Base-by-base conservation (phyloP, 805 yeast species). In the Candida ascalaphidarum region DNA sequence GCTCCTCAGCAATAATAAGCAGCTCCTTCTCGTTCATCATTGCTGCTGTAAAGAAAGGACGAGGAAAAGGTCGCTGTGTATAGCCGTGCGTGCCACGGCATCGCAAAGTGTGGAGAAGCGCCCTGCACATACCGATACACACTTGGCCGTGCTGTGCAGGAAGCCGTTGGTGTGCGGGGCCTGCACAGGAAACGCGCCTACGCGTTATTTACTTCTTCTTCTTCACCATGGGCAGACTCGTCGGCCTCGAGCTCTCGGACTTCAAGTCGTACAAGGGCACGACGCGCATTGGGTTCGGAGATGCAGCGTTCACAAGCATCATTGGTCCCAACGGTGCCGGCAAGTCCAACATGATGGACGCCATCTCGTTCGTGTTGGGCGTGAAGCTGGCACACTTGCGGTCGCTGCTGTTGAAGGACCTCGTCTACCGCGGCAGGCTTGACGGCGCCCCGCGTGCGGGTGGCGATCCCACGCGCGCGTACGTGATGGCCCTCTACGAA, bases 241-340 rank as follows among this genome's bases (percentile, higher is more conserved):
- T 77, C 22, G 88, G 89, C 2, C 53, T 88, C 29, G 95, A 83
- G 49, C 59, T 88, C 19, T 62, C 71, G 54, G 85, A 92, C 54
- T 92, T 92, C 74, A 92, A 92, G 59, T 88, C 96, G 1, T 92
- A 92, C 48, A 65, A 71, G 30, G 96, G 95, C 1, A 67, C 71
- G 0, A 68, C 84, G 11, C 65, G 67, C 4, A 72, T 89, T 14
- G 94, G 92, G 3, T 81, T 92, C 53, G 96, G 96, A 1, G 67
- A 77, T 9, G 72, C 88, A 1, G 65, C 70, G 35, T 92, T 92
- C 60, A 84, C 95, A 1, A 79, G 94, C 25, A 83, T 92, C 36
- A 82, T 92, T 33, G 98, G 98, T 1, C 97, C 97, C n/a, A 92
- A 92, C 65, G 98, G 98, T 19, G 81, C 96, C 1, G 98, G 98